phyloP scores from a whole-genome alignment of 1,284 basidiomycete genomes.

The Veloboletus limbatus region DNA sequence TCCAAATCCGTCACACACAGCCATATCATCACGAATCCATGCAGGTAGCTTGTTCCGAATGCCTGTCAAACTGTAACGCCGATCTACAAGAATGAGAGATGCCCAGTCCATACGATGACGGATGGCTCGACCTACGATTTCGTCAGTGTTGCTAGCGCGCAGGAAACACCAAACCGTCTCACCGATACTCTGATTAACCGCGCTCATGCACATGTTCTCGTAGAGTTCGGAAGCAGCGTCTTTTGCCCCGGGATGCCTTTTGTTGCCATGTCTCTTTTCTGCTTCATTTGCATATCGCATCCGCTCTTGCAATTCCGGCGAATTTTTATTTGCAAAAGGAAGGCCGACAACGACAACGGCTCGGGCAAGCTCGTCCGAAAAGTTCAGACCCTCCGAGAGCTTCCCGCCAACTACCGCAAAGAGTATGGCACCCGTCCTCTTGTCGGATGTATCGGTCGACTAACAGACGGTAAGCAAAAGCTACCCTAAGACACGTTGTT shows the following conservation, averaged over 20 bases:
- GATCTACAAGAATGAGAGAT: slow-evolving; percentile 79
- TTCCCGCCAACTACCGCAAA: slow-evolving; percentile 97
- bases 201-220: slow-evolving; percentile 93
- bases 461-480: slow-evolving; percentile 5
- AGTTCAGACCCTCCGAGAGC: slow-evolving; percentile 96
- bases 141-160: slow-evolving; percentile 1
- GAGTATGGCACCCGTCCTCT: slow-evolving; percentile 67
- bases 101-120: slow-evolving; percentile 88
- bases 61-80: slow-evolving; percentile 64
- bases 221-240: slow-evolving; percentile 85
- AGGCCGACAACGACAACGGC: slow-evolving; percentile 89
- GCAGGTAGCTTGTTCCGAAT: slow-evolving; percentile 78
- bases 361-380: slow-evolving; percentile 85
- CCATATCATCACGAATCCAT: slow-evolving; percentile 79
- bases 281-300: slow-evolving; percentile 80
- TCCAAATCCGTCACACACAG: slow-evolving; percentile 69
- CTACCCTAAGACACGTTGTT: not conserved
- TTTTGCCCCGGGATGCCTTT: slow-evolving; percentile 44
- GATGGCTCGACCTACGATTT: slow-evolving; percentile 75
- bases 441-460: slow-evolving; percentile 24
- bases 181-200: slow-evolving; percentile 98
- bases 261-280: slow-evolving; percentile 40
- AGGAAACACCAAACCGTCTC: slow-evolving; percentile 19
- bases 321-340: slow-evolving; percentile 92
- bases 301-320: slow-evolving; percentile 86